These are phyloP conservation scores for Penicillium turbatum DNA, from an alignment of 495 filamentous ascomycete species.

Conservation along the genomic window DNA sequence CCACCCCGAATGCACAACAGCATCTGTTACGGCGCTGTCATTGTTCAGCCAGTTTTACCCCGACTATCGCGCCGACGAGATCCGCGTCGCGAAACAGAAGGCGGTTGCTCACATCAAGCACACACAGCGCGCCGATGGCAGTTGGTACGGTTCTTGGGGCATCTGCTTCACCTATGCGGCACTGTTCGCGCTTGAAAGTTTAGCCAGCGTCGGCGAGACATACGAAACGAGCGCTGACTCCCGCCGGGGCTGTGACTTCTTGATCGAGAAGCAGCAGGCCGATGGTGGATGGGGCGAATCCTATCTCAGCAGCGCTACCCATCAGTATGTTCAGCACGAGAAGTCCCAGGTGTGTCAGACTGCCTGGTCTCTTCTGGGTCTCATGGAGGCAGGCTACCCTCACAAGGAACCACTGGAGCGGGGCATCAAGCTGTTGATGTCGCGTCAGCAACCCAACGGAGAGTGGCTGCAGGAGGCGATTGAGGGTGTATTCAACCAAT, in stretches of 20 bases:
- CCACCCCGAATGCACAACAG: conserved; percentile 96
- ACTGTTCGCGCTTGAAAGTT: conserved; percentile 89
- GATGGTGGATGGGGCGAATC: conserved; percentile 98
- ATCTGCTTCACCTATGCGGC: conserved; percentile 96
- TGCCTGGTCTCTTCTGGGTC: conserved; percentile 79
- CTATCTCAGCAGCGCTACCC: conserved; percentile 67
- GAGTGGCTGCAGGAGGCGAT: conserved; percentile 96
- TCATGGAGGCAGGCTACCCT: conserved; percentile 83
- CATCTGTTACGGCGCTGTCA: conserved; percentile 82
- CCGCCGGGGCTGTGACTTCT: conserved; percentile 75
- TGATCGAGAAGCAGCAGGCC: conserved; percentile 72
- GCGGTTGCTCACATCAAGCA: conserved; percentile 78
- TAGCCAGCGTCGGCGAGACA: conserved; percentile 75
- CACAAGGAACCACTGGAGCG: conserved; percentile 65
- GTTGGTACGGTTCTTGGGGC: conserved; percentile 96
- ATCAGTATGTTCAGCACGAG: conserved; percentile 59
- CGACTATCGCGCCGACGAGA: conserved; percentile 70
- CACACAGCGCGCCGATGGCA: conserved; percentile 74
- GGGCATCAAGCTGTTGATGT: conserved; percentile 78
- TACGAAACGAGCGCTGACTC: conserved; percentile 69
- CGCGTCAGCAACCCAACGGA: conserved; percentile 77
- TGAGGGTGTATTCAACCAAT: conserved; percentile 98
- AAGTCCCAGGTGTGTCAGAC: conserved; percentile 85
- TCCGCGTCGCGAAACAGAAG: conserved; percentile 60
- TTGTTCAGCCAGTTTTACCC: conserved; percentile 80